These are phyloP conservation scores for Diaporthe sp. DNA, from an alignment of 2,329 filamentous ascomycete species.

Conservation along the genomic window DNA sequence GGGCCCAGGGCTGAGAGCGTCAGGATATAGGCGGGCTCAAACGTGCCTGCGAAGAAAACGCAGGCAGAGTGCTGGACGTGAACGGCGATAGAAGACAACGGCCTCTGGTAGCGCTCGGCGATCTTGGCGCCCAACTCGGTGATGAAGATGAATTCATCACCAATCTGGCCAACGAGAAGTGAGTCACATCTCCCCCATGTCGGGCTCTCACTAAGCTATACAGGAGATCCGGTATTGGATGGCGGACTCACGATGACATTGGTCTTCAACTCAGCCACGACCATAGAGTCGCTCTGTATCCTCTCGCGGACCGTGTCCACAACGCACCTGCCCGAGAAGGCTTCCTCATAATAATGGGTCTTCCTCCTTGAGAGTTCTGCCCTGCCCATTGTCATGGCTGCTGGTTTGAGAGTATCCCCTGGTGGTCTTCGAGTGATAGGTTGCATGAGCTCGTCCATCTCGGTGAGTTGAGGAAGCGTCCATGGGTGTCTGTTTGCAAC, in stretches of 20 bases:
- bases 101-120: slow-evolving; percentile 80
- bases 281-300: slow-evolving; percentile 66
- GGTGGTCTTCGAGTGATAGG: slow-evolving; percentile 55
- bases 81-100: slow-evolving; percentile 80
- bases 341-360: slow-evolving; percentile 61
- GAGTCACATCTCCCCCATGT: neutral
- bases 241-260: slow-evolving; percentile 69
- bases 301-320: slow-evolving; percentile 56
- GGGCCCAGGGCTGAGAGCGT: slow-evolving; percentile 78
- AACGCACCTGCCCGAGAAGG: slow-evolving; percentile 50
- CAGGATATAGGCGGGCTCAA: slow-evolving; percentile 84
- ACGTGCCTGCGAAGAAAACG: slow-evolving; percentile 80
- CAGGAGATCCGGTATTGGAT: too few relatives aligned
- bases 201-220: neutral
- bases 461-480: slow-evolving; percentile 49
- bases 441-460: slow-evolving; percentile 53
- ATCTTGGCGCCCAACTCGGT: slow-evolving; percentile 80
- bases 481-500: slow-evolving; percentile 42
- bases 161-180: slow-evolving; percentile 68
- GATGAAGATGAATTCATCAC: slow-evolving; percentile 81
- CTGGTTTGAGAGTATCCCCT: slow-evolving; percentile 50
- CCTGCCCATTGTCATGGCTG: slow-evolving; percentile 48
- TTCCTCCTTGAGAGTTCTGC: slow-evolving; percentile 51
- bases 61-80: slow-evolving; percentile 81
- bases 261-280: slow-evolving; percentile 74